Evolutionary conservation across 108 stramenopile species (phyloP).

Genomic region (Cyclotella atomus): DNA sequence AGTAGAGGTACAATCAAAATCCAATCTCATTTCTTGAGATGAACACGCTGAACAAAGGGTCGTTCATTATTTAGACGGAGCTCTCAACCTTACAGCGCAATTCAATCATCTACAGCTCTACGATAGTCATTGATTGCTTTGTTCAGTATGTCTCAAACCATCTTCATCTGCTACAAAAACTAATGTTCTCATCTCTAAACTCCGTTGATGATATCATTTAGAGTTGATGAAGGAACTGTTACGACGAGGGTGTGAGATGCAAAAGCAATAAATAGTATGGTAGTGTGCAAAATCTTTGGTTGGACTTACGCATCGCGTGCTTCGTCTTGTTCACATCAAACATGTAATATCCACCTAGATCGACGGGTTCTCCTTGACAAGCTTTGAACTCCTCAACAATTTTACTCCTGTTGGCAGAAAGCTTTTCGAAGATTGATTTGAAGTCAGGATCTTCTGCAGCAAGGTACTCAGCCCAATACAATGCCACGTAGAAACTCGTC

Average conservation of each 20-base stretch:
- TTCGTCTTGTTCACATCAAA: conserved; percentile 75
- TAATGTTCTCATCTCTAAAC: background rate
- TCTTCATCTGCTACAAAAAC: too few species aligned
- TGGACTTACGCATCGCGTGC: conserved; percentile 67
- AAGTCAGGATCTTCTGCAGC: conserved; percentile 79
- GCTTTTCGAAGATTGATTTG: conserved; percentile 75
- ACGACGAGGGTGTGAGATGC: background rate
- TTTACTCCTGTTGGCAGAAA: conserved; percentile 66
- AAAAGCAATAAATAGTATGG: background rate
- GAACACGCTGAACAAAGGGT: background rate
- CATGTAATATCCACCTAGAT: conserved; percentile 92
- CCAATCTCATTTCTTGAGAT: too few species aligned
- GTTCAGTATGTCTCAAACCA: too few species aligned
- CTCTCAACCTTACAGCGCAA: too few species aligned
- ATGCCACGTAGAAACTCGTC: conserved; percentile 89
- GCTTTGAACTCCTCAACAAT: conserved; percentile 90
- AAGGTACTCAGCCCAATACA: conserved; percentile 95
- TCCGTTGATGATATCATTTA: conserved; percentile 71
- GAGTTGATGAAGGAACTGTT: conserved; percentile 69
- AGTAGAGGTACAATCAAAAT: background rate
- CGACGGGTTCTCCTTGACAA: conserved; percentile 84
- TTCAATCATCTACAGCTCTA: too few species aligned
- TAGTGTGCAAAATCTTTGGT: background rate
- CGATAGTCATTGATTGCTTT: too few species aligned
- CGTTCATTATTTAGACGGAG: background rate